A percentile compares a stretch with the other conserved stretches of the same genome.
Evolutionary conservation across 1,284 basidiomycete species (phyloP).

Genomic region (Fomitopsis pinicola): DNA sequence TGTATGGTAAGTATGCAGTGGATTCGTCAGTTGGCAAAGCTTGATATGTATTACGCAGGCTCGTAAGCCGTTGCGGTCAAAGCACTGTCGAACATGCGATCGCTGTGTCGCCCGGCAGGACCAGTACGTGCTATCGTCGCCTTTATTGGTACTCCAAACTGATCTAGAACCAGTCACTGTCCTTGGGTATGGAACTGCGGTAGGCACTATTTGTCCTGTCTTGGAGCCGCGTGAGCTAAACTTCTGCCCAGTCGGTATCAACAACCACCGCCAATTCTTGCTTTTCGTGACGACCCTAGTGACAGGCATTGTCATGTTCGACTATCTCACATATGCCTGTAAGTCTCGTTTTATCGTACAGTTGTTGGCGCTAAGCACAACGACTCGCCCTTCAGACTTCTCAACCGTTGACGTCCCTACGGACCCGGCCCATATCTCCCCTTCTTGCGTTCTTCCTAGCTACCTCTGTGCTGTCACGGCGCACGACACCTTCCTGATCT

Average conservation of each 20-base stretch:
- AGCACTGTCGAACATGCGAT: slow-evolving; percentile 92
- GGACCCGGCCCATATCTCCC: slow-evolving; percentile 40
- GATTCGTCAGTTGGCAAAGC: neutral
- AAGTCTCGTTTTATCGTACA: slow-evolving; percentile 27
- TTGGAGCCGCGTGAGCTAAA: neutral
- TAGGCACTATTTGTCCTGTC: slow-evolving; percentile 33
- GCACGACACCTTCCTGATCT: slow-evolving; percentile 82
- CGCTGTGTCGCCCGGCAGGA: slow-evolving; percentile 88
- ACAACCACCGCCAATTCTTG: slow-evolving; percentile 95
- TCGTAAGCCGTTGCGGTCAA: slow-evolving; percentile 88
- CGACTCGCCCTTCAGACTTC: slow-evolving; percentile 38
- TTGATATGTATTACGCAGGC: slow-evolving; percentile 40
- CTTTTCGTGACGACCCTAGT: slow-evolving; percentile 86
- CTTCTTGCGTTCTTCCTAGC: slow-evolving; percentile 66
- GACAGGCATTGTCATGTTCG: slow-evolving; percentile 74
- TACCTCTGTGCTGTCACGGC: slow-evolving; percentile 68
- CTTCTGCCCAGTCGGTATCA: slow-evolving; percentile 69
- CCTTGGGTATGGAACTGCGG: slow-evolving; percentile 99
- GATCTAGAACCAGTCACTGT: slow-evolving; percentile 67
- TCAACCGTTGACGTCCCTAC: slow-evolving; percentile 35
- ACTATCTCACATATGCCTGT: slow-evolving; percentile 83
- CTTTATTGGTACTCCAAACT: neutral
- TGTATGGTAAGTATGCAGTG: slow-evolving; percentile 66
- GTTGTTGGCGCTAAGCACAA: too few species aligned
- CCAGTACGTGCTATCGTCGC: slow-evolving; percentile 61